Evolutionary conservation across 2,329 filamentous ascomycete genomes (phyloP).

Genomic region (Aspergillus sp.): DNA sequence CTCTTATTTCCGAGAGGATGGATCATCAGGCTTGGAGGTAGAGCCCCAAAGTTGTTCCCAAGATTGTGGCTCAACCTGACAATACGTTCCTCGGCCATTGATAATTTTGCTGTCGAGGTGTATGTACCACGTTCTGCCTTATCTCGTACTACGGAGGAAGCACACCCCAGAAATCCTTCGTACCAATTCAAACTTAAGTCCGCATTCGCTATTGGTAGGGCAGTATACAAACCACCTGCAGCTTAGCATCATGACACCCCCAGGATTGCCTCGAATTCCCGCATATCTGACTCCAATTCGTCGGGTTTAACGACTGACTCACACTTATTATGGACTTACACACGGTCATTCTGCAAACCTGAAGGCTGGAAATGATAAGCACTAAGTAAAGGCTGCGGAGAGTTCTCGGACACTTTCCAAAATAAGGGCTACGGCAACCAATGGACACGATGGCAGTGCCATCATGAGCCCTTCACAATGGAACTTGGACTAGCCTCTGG

Average conservation of each 20-base stretch:
- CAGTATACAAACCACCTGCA: background rate
- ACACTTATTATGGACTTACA: background rate
- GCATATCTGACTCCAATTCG: background rate
- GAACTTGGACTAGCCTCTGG: background rate
- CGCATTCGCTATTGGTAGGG: background rate
- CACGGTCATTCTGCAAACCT: background rate
- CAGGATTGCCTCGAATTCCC: background rate
- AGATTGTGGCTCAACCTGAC: background rate
- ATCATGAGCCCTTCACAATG: background rate
- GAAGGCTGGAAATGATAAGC: background rate
- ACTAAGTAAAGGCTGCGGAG: slow-evolving; percentile 1
- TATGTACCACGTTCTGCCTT: no score
- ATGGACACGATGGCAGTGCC: background rate
- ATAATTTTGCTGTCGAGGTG: no score
- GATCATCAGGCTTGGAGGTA: background rate
- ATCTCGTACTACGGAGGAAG: no score
- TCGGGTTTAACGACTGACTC: background rate
- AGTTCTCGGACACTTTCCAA: slow-evolving; percentile 16
- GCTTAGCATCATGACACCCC: no score
- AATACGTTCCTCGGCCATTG: no score
- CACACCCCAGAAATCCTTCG: no score
- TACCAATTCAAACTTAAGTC: background rate
- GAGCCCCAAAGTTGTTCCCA: background rate
- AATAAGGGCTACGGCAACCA: background rate
- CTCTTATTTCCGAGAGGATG: background rate